Base-by-base conservation (phyloP, 2,329 filamentous ascomycete species). In the Rachicladosporium sp. region DNA sequence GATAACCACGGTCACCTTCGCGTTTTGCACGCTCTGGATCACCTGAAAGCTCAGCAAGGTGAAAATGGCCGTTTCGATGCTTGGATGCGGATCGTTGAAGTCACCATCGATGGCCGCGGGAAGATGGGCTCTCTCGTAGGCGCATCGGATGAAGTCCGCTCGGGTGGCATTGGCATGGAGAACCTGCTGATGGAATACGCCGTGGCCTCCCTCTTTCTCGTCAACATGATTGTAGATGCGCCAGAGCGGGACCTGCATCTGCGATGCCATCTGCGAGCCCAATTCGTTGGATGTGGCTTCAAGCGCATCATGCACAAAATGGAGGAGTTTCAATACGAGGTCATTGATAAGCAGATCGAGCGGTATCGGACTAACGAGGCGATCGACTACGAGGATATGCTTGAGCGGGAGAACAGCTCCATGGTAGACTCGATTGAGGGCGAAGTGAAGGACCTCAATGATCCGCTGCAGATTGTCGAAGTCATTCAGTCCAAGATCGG, bases 181-280 rank as follows among this genome's bases (percentile, higher is more conserved):
- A 96, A 96, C 62, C 70, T 95, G 54, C 73, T 98, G 39, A 96
- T 98, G 91, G 91, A 98, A 71, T 98, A 98, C 57, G 89, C 88
- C 31, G 85, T 96, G 36, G 85, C 89, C 29, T 93, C 88, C 2
- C 74, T 98, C 55, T 87, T 96, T 58, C 72, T 98, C 55, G 78
- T 96, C 69, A 98, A 96, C 66, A 93, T 93, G 81, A 75, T 96
- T 52, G 78, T 98, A 45, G 91, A 96, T 62, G 85, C 87, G 3
- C 82, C 88, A 0, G 83, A 93, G 56, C 75, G 77, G 52, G 91
- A 98, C 56, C 68, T 98, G 49, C 85, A 94, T 63, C 68, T 96
- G 47, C 78, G 91, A 57, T 84, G 93, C 59, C 91, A 96, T 63
- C 88, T 96, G 55, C 77, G 91, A 47, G 89, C 91, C 15, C 91